These are phyloP conservation scores for Kewa caespitosa DNA, from an alignment of 179 eudicot species.

Conservation along the genomic window DNA sequence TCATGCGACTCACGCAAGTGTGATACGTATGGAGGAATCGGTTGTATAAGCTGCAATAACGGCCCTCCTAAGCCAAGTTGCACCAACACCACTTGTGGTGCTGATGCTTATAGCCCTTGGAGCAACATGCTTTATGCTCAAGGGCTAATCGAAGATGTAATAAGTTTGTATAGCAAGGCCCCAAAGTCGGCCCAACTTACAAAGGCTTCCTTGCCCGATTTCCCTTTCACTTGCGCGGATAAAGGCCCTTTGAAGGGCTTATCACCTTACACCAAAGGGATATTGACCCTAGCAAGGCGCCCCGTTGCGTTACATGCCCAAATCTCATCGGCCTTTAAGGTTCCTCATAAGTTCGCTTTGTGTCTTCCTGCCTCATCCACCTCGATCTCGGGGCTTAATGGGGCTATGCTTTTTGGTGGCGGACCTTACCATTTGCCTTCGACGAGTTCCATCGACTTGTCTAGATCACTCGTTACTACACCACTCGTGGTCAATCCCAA, in stretches of 20 bases:
- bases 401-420: slow-evolving; percentile 15
- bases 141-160: slow-evolving; percentile 29
- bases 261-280: slow-evolving; percentile 11
- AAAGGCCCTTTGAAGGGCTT: slow-evolving; percentile 27
- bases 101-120: slow-evolving; percentile 36
- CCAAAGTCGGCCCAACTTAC: not conserved
- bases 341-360: slow-evolving; percentile 13
- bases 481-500: slow-evolving; percentile 29
- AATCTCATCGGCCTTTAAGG: slow-evolving; percentile 5
- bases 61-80: slow-evolving; percentile 19
- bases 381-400: not conserved
- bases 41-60: slow-evolving; percentile 18
- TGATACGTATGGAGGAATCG: slow-evolving; percentile 11
- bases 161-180: slow-evolving; percentile 25
- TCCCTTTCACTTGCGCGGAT: slow-evolving; percentile 34
- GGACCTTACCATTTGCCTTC: slow-evolving; percentile 12
- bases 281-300: slow-evolving; percentile 9
- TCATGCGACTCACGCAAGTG: slow-evolving; percentile 24
- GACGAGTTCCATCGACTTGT: not conserved
- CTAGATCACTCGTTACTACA: slow-evolving; percentile 24
- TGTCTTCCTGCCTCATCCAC: slow-evolving; percentile 3
- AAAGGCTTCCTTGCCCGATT: slow-evolving; percentile 20
- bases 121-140: slow-evolving; percentile 17
- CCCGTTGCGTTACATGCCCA: slow-evolving; percentile 16
- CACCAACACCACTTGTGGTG: slow-evolving; percentile 34